Evolutionary conservation across 192 early-diverging fungal genomes (phyloP).

Genomic region (Coemansia sp.): DNA sequence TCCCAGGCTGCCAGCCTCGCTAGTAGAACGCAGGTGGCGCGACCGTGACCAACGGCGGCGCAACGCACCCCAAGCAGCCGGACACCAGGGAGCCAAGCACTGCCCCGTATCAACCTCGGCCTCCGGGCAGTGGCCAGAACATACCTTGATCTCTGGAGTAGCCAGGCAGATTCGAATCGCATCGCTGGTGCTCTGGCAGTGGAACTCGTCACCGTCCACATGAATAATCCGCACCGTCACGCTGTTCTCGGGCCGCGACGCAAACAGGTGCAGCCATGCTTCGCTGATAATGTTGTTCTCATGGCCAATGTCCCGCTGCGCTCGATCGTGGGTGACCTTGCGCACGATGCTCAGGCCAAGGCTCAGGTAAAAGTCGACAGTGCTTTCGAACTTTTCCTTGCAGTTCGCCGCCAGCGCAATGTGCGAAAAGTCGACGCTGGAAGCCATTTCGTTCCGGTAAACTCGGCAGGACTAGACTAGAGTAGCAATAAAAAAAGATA

Average conservation of each 20-base stretch:
- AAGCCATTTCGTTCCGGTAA: neutral
- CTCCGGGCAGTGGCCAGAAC: neutral
- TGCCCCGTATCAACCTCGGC: neutral
- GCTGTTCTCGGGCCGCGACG: slow-evolving; percentile 26
- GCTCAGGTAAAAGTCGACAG: slow-evolving; percentile 54
- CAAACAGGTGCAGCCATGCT: slow-evolving; percentile 61
- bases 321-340: slow-evolving; percentile 19
- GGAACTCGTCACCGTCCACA: slow-evolving; percentile 2
- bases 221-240: slow-evolving; percentile 44
- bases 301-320: slow-evolving; percentile 31
- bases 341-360: slow-evolving; percentile 58
- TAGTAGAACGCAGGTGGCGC: neutral
- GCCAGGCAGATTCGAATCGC: slow-evolving; percentile 28
- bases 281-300: slow-evolving; percentile 27
- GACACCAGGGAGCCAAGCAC: neutral
- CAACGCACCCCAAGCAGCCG: neutral
- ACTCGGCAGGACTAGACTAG: too few relatives aligned
- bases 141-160: slow-evolving; percentile 31
- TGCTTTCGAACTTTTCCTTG: slow-evolving; percentile 23
- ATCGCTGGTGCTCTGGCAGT: neutral
- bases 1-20: neutral
- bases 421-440: slow-evolving; percentile 42
- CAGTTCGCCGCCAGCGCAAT: slow-evolving; percentile 34
- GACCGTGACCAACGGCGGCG: neutral
- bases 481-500: too few relatives aligned